These are phyloP conservation scores for Conoideocrella luteorostrata DNA, from an alignment of 2,329 filamentous ascomycete genomes.

Conservation along the genomic window DNA sequence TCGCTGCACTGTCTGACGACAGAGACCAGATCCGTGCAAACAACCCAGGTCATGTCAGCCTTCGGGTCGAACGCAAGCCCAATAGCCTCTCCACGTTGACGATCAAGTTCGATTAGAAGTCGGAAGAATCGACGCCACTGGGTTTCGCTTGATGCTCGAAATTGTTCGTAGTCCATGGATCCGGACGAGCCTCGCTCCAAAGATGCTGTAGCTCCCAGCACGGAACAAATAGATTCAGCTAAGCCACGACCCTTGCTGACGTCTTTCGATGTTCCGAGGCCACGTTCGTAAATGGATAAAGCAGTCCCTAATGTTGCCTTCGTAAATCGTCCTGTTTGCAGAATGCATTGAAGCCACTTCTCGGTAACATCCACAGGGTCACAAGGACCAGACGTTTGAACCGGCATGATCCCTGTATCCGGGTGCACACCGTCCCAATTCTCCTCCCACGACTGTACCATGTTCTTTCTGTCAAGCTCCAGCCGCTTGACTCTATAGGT, in stretches of 20 bases:
- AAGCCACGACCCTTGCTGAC: constrained; percentile 49
- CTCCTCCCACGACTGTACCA: constrained; percentile 55
- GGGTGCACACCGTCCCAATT: constrained; percentile 65
- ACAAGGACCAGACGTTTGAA: constrained; percentile 52
- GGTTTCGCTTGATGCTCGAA: constrained; percentile 64
- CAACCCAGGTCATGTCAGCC: constrained; percentile 71
- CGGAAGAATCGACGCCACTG: constrained; percentile 92
- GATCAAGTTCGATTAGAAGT: constrained; percentile 78
- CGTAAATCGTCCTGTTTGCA: constrained; percentile 78
- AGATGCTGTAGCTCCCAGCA: constrained; percentile 62
- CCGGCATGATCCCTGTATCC: constrained; percentile 48
- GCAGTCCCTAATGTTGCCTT: constrained; percentile 76
- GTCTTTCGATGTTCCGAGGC: constrained; percentile 31
- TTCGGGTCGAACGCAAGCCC: constrained; percentile 68
- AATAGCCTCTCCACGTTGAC: constrained; percentile 74
- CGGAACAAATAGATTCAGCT: constrained; percentile 68
- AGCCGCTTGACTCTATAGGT: constrained; percentile 69
- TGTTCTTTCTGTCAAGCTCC: constrained; percentile 62
- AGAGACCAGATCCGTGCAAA: constrained; percentile 75
- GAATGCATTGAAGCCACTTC: constrained; percentile 78
- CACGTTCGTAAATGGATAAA: constrained; percentile 72
- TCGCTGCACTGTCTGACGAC: constrained; percentile 73
- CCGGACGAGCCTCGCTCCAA: constrained; percentile 56
- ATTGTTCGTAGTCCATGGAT: constrained; percentile 68
- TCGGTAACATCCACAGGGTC: constrained; percentile 68